Percentiles rank a stretch among this genome's conserved stretches.
Conservation (phyloP, 495 filamentous ascomycete genomes). For the Talaromyces ruber region DNA sequence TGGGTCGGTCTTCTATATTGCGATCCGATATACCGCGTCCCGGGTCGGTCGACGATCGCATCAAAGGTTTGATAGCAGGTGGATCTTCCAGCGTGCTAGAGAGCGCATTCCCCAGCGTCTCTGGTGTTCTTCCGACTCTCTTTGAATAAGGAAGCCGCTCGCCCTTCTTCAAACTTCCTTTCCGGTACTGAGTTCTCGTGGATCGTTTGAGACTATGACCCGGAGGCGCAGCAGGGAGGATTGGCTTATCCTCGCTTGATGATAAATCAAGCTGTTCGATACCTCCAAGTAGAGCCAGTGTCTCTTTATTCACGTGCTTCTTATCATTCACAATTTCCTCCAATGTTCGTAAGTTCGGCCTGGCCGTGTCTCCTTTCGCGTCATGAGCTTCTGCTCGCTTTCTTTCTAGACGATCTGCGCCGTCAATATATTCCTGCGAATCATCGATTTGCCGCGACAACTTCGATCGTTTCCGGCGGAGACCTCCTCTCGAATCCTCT, state of each 20-base stretch:
- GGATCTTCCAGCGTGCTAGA: constrained; percentile 36
- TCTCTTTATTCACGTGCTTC: constrained; percentile 37
- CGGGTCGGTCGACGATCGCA: constrained; percentile 71
- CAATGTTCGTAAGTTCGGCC: constrained; percentile 56
- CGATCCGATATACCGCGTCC: constrained; percentile 26
- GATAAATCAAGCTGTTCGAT: constrained; percentile 40
- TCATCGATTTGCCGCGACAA: constrained; percentile 85
- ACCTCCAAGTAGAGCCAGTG: constrained; percentile 19
- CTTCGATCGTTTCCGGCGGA: constrained; percentile 92
- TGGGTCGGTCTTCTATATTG: background rate
- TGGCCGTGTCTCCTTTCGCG: constrained; percentile 46
- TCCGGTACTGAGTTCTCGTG: constrained; percentile 85
- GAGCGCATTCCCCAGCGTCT: constrained; percentile 31
- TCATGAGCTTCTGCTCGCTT: constrained; percentile 55
- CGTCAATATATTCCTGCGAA: constrained; percentile 70
- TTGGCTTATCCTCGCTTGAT: constrained; percentile 75
- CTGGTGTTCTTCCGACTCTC: constrained; percentile 52
- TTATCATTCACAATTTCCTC: constrained; percentile 79
- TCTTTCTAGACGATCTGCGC: constrained; percentile 74
- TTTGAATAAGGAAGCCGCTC: constrained; percentile 72
- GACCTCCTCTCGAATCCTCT: constrained; percentile 48
- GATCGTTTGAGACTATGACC: constrained; percentile 78
- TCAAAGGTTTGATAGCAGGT: constrained; percentile 45
- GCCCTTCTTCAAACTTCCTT: constrained; percentile 75
- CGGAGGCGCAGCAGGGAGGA: constrained; percentile 63